Base-by-base conservation (phyloP, 2,329 filamentous ascomycete species). In the Cordyceps farinosa region DNA sequence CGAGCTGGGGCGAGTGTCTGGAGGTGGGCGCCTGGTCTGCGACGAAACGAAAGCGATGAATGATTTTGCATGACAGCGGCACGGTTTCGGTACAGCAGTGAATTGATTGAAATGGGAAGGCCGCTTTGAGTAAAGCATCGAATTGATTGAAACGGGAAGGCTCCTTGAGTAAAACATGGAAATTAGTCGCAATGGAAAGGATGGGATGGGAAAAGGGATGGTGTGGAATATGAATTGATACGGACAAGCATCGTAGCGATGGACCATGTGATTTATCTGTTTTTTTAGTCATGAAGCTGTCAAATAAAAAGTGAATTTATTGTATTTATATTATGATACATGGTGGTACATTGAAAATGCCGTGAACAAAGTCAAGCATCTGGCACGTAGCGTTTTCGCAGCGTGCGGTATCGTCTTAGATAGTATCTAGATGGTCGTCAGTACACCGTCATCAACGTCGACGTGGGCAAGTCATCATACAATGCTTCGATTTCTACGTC, bases 1-100 rank as follows among this genome's bases (percentile, higher is more conserved):
- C 90, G 22, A 87, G 85, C 54, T 92, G 87, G 79, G 92, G 93
- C 54, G 93, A 97, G 75, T 96, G 92, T 75, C 78, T 97, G 27
- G 91, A 86, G 70, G 87, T 92, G 67, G 91, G 94, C 44, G 95
- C 92, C 74, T 97, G 93, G 80, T 95, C 88, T 74, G 96, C 88
- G 65, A 92, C 89, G 76, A 98, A 97, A 82, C 51, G 63, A 47
- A 62, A 48, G 42, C n/a, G 55, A 55, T 65, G 30, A 54, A 50
- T 9, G n/a, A 71, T 67, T 58, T 50, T 36, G 42, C 42, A 40
- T 22, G 38, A 40, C 11, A 9, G 13, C 38, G 38, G 38, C 13
- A 40, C 38, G 10, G 11, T 8, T 13, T 15, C 5, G 34, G 15
- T 13, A 15, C 4, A 40, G 13, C 11, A 34, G 22, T 1, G 9